These are phyloP conservation scores for Exophiala sp. DNA, from an alignment of 2,329 filamentous ascomycete genomes.

Conservation along the genomic window DNA sequence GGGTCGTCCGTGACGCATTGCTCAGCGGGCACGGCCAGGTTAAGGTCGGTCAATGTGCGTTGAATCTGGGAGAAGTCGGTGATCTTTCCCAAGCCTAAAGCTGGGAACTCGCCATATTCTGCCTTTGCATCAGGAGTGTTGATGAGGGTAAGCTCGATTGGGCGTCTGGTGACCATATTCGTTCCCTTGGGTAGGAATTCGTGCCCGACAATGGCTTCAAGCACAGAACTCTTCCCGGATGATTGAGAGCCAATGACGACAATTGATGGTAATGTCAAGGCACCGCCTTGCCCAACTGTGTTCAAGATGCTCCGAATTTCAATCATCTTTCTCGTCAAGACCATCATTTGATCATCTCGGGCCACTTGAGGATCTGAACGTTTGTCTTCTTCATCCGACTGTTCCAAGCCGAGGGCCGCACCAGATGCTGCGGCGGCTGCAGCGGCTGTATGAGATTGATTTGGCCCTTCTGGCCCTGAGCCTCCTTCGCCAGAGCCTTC, in stretches of 20 bases:
- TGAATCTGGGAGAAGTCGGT: conserved; percentile 91
- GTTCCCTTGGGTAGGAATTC: conserved; percentile 97
- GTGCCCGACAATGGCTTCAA: conserved; percentile 95
- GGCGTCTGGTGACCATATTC: conserved; percentile 95
- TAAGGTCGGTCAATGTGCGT: conserved; percentile 88
- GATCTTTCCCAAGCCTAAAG: conserved; percentile 82
- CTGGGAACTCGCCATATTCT: conserved; percentile 95
- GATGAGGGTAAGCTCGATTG: conserved; percentile 92
- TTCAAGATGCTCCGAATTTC: conserved; percentile 92
- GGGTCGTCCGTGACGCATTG: conserved; percentile 96
- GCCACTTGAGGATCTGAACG: conserved; percentile 64
- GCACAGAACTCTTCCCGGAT: conserved; percentile 93
- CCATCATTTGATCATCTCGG: conserved; percentile 98
- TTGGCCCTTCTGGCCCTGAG: conserved; percentile 34
- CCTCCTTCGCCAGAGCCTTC: conserved; percentile 45
- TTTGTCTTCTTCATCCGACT: conserved; percentile 61
- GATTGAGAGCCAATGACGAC: conserved; percentile 99
- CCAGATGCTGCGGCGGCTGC: conserved; percentile 68
- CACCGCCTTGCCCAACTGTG: conserved; percentile 85
- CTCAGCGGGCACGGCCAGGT: conserved; percentile 82
- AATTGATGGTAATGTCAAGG: conserved; percentile 86
- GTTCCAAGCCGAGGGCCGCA: conserved; percentile 74
- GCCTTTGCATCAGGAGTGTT: conserved; percentile 84
- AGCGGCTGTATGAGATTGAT: conserved; percentile 48
- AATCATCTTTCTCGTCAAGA: conserved; percentile 99